Percentiles rank a stretch among this genome's conserved stretches.
Evolutionary conservation across 495 filamentous ascomycete species (phyloP).

Genomic region (Massariosphaeria phaeospora): DNA sequence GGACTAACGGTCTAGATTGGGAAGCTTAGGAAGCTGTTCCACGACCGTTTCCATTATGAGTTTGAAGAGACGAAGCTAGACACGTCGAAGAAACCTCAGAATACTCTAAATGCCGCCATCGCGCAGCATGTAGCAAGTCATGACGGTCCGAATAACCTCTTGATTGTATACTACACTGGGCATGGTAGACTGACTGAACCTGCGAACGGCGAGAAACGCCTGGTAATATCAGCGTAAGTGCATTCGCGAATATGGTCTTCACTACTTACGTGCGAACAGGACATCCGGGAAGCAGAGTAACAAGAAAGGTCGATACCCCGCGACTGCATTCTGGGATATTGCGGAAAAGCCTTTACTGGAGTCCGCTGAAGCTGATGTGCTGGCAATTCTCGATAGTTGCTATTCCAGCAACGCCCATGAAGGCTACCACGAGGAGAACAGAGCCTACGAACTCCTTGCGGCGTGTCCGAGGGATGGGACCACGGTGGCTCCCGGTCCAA

Average conservation of each 20-base stretch:
- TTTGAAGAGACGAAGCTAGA: constrained; percentile 17
- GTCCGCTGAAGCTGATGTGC: constrained; percentile 25
- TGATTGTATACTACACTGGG: constrained; percentile 38
- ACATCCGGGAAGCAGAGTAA: constrained; percentile 2
- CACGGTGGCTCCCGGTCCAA: constrained; percentile 12
- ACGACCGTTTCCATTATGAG: constrained; percentile 7
- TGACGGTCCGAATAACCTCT: constrained; percentile 32
- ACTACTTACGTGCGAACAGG: not conserved
- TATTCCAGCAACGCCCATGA: constrained; percentile 31
- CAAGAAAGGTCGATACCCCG: constrained; percentile 3
- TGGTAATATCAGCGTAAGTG: constrained; percentile 16
- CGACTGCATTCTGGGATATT: constrained; percentile 29
- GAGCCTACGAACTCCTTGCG: constrained; percentile 24
- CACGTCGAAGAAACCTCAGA: constrained; percentile 21
- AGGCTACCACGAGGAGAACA: constrained; percentile 5
- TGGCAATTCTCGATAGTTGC: constrained; percentile 35
- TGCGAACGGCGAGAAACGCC: constrained; percentile 13
- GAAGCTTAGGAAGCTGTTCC: constrained; percentile 9
- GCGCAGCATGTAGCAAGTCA: constrained; percentile 18
- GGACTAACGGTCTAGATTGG: constrained; percentile 3
- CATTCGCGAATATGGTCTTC: not conserved
- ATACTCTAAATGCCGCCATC: constrained; percentile 21
- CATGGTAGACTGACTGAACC: constrained; percentile 26
- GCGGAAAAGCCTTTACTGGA: constrained; percentile 26
- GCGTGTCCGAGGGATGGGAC: constrained; percentile 3